Base-by-base conservation (phyloP, 768 basidiomycete species). In the Collybiopsis luxurians region DNA sequence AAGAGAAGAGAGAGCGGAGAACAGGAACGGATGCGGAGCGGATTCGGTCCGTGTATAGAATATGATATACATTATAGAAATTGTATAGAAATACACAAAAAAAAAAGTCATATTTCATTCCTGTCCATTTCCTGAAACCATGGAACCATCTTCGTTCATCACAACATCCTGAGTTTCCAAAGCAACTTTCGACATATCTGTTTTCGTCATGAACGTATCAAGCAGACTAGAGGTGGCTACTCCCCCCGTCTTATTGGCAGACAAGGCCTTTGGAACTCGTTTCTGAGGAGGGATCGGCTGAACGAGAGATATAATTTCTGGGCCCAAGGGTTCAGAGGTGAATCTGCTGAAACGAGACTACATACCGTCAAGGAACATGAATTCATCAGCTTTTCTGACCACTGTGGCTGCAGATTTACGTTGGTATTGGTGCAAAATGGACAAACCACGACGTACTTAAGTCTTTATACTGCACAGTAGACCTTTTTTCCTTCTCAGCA, bases 381-480 rank as follows among this genome's bases (percentile, higher is more conserved):
- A 92, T 60, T 92, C 90, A 48, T 90, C 88, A 48, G 76, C 84
- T 62, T 80, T 81, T 54, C 85, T 78, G 28, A 85, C 82, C 10
- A 84, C 82, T 9, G 77, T 75, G 4, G 82, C 90, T 91, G 57
- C 13, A 55, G 54, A 48, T 38, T 52, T 50, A 39, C 50, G 21
- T 28, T 44, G 30, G 19, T 57, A 21, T 21, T 26, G 46, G 43
- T 24, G 11, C 11, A 12, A 46, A 23, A 38, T 48, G 12, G 44
- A 13, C 0, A 15, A 31, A 17, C 4, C 4, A 23, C 9, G 26
- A 74, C 81, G 61, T 63, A 92, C 93, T 87, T 45, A 95, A 71
- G 68, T 96, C 93, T 59, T 80, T 83, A 61, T 89, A 81, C 66
- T 91, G 90, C 17, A 95, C 81, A 0, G 85, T 93, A 27, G 82